These are phyloP conservation scores for Fusarium sp. DNA, from an alignment of 2,329 filamentous ascomycete species.

Conservation along the genomic window DNA sequence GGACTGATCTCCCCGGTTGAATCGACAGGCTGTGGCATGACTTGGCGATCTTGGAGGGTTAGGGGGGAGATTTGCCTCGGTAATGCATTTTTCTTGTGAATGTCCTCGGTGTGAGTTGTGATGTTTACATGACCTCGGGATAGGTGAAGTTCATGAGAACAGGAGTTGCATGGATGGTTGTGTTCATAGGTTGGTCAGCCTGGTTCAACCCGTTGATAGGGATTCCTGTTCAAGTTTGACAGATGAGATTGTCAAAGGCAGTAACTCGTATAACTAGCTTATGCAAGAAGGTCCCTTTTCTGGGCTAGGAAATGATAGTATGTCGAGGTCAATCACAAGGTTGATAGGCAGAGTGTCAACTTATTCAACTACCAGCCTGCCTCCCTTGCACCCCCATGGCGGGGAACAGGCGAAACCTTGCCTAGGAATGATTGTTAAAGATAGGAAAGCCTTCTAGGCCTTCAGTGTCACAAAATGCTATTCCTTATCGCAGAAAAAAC, in stretches of 20 bases:
- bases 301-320: background rate
- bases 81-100: background rate
- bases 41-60: background rate
- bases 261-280: background rate
- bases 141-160: background rate
- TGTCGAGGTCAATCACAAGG: background rate
- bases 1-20: slow-evolving; percentile 4
- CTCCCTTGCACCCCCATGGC: background rate
- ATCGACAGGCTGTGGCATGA: slow-evolving; percentile 5
- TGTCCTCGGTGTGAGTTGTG: background rate
- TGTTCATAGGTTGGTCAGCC: background rate
- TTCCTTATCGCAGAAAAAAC: background rate
- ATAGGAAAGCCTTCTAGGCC: background rate
- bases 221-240: background rate
- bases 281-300: background rate
- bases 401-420: background rate
- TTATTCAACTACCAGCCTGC: background rate
- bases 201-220: background rate
- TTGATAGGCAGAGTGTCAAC: background rate
- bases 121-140: background rate
- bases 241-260: background rate
- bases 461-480: background rate
- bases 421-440: background rate
- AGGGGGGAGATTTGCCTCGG: background rate
- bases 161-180: background rate